Evolutionary conservation across 2,329 filamentous ascomycete genomes (phyloP), one percentile per base, ranked within the genome.

Genomic region (Neonectria coccinea): DNA sequence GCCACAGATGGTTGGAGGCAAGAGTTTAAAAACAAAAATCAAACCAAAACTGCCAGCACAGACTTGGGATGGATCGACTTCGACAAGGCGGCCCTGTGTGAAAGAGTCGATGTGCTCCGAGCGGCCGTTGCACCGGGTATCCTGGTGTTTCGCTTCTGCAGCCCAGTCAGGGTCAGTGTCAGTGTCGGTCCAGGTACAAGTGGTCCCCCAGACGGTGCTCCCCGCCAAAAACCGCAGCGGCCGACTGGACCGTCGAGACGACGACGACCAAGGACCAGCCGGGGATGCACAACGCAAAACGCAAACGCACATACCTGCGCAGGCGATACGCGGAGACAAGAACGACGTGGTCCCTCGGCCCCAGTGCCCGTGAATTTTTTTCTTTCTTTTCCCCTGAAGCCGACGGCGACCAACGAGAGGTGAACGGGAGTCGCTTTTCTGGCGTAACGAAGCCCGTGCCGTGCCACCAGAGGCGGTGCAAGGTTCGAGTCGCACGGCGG

Each of bases 141-240:
- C 71, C 71, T 67, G 65, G 68, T 70, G 71, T 73, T 73, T 73
- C 66, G 68, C 60, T 65, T 64, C 64, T 59, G 62, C 61, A 66
- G 60, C 62, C 55, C 65, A 67, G 66, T 64, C 62, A 68, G 71
- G 71, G 71, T 68, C 64, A 72, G 69, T 64, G 55, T 63, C 60
- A 59, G 60, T 63, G 61, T 52, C 61, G 59, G 52, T 60, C 56
- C 69, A 71, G 66, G 67, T 60, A 70, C 62, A 56, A 62, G 62
- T 47, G 60, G 59, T 53, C 31, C 41, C 36, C 56, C 62, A 70
- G 70, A 68, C 62, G 67, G 47, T 31, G 16, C 64, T 39, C 36
- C 65, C 64, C 64, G 59, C 62, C 51, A 62, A 56, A 45, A 22
- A 18, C 50, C 52, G 33, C 25, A 47, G 39, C n/a, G 44, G 27